Percentiles rank a stretch among this genome's conserved stretches.
Conservation (phyloP, 805 yeast species). For the Candida tallmaniae region DNA sequence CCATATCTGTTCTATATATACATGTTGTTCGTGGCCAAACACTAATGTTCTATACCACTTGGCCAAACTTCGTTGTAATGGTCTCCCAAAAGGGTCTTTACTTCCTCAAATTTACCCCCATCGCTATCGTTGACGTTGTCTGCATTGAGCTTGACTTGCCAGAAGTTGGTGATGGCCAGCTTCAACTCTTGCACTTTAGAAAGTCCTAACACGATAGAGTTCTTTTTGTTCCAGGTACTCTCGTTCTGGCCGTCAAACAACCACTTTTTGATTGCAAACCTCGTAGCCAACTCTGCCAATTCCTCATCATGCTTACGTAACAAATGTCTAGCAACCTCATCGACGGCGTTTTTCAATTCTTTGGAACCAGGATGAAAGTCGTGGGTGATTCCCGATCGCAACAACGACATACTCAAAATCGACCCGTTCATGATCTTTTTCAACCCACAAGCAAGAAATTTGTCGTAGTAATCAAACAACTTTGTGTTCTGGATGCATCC, state of each 20-base stretch:
- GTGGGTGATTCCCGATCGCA: conserved; percentile 63
- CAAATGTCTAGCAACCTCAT: conserved; percentile 39
- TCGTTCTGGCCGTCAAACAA: conserved; percentile 18
- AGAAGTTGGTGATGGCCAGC: conserved; percentile 55
- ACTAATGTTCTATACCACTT: conserved; percentile 23
- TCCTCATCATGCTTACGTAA: conserved; percentile 44
- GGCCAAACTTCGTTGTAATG: conserved; percentile 67
- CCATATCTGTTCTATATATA: too few species aligned
- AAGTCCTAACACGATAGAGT: conserved; percentile 76
- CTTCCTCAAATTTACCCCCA: conserved; percentile 34
- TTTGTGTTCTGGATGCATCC: conserved; percentile 74
- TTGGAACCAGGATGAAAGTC: conserved; percentile 76
- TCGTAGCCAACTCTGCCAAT: conserved; percentile 75
- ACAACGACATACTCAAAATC: conserved; percentile 81
- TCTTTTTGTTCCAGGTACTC: conserved; percentile 19
- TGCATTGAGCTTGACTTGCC: conserved; percentile 37
- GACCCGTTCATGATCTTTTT: conserved; percentile 71
- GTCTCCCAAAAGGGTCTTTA: conserved; percentile 43
- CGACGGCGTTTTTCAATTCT: conserved; percentile 51
- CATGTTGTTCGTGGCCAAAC: too few species aligned
- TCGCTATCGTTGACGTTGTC: conserved; percentile 39
- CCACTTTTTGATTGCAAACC: conserved; percentile 70
- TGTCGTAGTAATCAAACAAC: conserved; percentile 43
- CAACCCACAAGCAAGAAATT: conserved; percentile 53
- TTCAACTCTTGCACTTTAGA: conserved; percentile 60